A percentile compares a stretch with the other conserved stretches of the same genome.
These are phyloP conservation scores for Neurospora sp. DNA, from an alignment of 495 filamentous ascomycete genomes.

Conservation along the genomic window DNA sequence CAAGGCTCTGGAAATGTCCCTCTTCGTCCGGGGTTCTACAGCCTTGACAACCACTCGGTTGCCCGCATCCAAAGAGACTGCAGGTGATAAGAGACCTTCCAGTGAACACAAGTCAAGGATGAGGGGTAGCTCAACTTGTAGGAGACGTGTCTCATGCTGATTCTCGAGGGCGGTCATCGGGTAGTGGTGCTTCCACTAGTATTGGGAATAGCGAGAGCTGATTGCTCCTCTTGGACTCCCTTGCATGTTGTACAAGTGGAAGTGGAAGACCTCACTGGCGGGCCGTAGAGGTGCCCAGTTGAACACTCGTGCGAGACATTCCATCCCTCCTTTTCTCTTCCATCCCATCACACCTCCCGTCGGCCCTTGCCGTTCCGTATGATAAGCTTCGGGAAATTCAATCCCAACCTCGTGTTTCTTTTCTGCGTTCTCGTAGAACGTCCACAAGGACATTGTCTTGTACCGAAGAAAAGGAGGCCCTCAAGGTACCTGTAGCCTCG, in stretches of 20 bases:
- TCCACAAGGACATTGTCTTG: not conserved
- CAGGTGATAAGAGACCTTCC: not conserved
- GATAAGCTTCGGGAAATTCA: not conserved
- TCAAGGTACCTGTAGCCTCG: not conserved
- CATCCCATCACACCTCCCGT: not conserved
- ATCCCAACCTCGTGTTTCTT: not conserved
- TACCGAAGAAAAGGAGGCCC: not conserved
- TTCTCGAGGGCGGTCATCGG: not conserved
- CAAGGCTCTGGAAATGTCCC: not conserved
- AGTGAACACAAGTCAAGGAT: not conserved
- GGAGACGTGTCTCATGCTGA: not conserved
- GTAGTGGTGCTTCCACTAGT: not conserved
- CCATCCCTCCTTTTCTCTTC: not conserved
- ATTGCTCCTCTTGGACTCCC: not conserved
- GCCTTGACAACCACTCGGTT: not conserved
- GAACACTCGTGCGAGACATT: not conserved
- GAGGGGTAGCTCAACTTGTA: not conserved
- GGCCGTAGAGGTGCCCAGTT: not conserved
- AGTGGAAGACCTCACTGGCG: not conserved
- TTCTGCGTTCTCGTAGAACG: not conserved
- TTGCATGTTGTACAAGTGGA: not conserved
- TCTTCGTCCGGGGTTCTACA: not conserved
- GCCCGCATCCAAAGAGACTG: not conserved
- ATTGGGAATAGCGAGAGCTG: not conserved
- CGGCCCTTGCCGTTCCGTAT: not conserved